Evolutionary conservation across 257 asterid species (phyloP).

Genomic region (Plantago ovata): DNA sequence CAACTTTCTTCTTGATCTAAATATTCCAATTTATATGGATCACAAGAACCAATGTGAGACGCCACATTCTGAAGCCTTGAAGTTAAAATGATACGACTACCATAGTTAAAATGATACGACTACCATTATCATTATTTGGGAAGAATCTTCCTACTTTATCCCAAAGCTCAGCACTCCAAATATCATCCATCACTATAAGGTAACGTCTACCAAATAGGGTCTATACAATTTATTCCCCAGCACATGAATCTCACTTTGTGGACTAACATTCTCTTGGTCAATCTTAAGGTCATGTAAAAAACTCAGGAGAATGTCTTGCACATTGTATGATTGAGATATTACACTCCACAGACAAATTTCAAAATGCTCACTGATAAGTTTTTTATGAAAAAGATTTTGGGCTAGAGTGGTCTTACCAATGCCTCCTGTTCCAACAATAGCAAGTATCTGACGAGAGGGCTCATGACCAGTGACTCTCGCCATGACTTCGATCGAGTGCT

Average conservation of each 20-base stretch:
- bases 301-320: neutral
- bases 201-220: neutral
- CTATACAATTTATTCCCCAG: neutral
- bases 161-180: neutral
- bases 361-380: neutral
- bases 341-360: neutral
- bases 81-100: too few species aligned
- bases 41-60: neutral
- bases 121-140: neutral
- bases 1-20: neutral
- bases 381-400: neutral
- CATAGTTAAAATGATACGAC: neutral
- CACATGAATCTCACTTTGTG: too few species aligned
- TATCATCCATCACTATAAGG: conserved; percentile 4
- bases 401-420: conserved; percentile 8
- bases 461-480: neutral
- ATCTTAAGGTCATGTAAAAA: neutral
- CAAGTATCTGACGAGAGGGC: neutral
- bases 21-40: neutral
- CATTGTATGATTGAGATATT: neutral
- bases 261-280: neutral
- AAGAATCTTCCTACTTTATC: neutral
- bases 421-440: neutral
- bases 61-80: neutral
- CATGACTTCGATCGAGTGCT: neutral